Base-by-base conservation (phyloP, 345 rosid genomes). In the Boechera stricta region DNA sequence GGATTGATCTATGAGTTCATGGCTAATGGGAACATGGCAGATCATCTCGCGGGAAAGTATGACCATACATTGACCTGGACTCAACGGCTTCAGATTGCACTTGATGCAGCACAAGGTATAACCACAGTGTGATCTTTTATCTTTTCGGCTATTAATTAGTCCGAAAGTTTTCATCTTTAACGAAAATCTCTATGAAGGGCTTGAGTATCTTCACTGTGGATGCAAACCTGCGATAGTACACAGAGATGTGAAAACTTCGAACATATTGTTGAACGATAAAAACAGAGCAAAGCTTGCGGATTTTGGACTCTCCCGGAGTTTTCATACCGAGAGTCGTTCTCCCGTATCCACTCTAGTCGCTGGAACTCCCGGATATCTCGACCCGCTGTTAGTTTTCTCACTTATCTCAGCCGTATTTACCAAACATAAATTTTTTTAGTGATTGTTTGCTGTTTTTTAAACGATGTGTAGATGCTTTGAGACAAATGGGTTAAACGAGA, bases 281-380 rank as follows among this genome's bases (percentile, higher is more conserved):
- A 54, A 76, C 48, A 82, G 79, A 63, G 86, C 86, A 35, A 85
- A 81, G 54, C 68, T 79, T 73, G 78, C 82, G 0, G 82, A 73
- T 79, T 79, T 79, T 1, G 75, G 82, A 68, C 78, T 79, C 48
- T 79, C 79, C 0, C 44, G 78, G 35, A 73, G 74, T 53, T 73
- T 79, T 74, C 75, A 73, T 16, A 79, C 82, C 4, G 82, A 68
- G 35, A 53, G 71, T 26, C 35, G 54, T 35, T 51, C 82, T 68
- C 66, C 68, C 5, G 11, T 79, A 11, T 67, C 75, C 21, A 74
- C 71, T 13, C 28, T 62, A 2, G 79, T 79, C 21, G 79, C 72
- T 52, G 78, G 82, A 44, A 79, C 82, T 59, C 78, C 78, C 0
- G 79, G 82, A 35, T 79, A 79, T 69, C 71, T 79, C 0, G 82